Evolutionary conservation across 352 stramenopile species (phyloP), one percentile per base, ranked within the genome.

Genomic region (Blastocystis sp.): DNA sequence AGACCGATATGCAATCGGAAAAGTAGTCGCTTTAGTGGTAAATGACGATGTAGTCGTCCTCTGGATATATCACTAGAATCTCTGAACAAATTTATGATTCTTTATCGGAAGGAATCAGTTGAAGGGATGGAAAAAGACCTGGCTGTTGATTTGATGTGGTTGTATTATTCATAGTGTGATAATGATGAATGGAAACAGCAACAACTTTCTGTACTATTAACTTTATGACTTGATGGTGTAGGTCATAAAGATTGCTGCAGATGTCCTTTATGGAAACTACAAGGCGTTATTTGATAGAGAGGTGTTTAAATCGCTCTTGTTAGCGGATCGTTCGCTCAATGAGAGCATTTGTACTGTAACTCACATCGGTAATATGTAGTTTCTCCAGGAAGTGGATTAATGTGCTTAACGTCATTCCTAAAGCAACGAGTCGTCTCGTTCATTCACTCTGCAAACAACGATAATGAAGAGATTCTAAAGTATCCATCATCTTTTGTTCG

Each of bases 151-250:
- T 66, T 56, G 21, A 27, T 14, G 2, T 42, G 29, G 19, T 77
- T 56, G 75, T 37, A 21, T 86, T 6, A 71, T 37, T 75, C 14
- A 16, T 71, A 75, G 57, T 75, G 57, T 77, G 75, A 86, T 29
- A 46, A 75, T 27, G 39, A 86, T 61, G 57, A 86, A 21, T 86
- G 75, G 57, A 74, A 86, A 37, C 21, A 74, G 52, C 42, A 86
- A 42, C 61, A 86, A n/a, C 14, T 80, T 14, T 32, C n/a, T 43
- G 57, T 86, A 59, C 66, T 51, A 24, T 12, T 86, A 14, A 42
- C 7, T 39, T 39, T 11, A 12, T 42, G 39, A 37, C 29, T 35
- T 86, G 57, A 69, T 11, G n/a, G 29, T 39, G 14, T 86, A 86
- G 75, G 56, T 86, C 2, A 24, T 86, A 52, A 27, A 32, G 27